Percentiles rank a stretch among this genome's conserved stretches.
These are phyloP conservation scores for Kuraishia piskuri DNA, from an alignment of 805 yeast genomes.

Conservation along the genomic window DNA sequence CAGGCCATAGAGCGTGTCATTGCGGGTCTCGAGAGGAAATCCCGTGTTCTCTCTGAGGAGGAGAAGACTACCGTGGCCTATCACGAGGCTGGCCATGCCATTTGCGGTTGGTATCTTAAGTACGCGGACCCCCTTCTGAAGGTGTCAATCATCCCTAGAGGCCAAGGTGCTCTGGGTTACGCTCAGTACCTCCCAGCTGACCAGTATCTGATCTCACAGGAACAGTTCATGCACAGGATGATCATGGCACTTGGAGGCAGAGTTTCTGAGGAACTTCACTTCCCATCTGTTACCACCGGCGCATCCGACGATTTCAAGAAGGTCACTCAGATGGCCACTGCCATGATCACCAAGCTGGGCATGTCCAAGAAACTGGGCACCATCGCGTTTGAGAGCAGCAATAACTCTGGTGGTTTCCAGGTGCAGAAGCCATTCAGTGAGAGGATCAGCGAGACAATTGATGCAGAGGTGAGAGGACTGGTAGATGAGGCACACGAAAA, in stretches of 20 bases:
- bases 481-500: constrained; percentile 66
- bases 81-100: constrained; percentile 99
- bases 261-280: constrained; percentile 90
- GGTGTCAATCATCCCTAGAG: constrained; percentile 95
- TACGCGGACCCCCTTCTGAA: constrained; percentile 90
- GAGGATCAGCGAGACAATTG: constrained; percentile 73
- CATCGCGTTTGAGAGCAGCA: constrained; percentile 64
- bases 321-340: constrained; percentile 86
- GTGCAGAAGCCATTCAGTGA: constrained; percentile 77
- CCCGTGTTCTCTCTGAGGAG: constrained; percentile 72
- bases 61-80: constrained; percentile 90
- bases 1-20: constrained; percentile 95
- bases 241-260: constrained; percentile 97
- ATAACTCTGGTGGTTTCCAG: constrained; percentile 48
- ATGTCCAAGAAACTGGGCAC: constrained; percentile 88
- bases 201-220: constrained; percentile 64
- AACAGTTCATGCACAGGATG: constrained; percentile 84
- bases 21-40: constrained; percentile 91
- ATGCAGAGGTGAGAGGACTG: constrained; percentile 71
- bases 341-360: constrained; percentile 89
- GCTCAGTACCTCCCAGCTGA: constrained; percentile 97
- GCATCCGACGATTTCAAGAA: constrained; percentile 96
- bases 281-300: constrained; percentile 88
- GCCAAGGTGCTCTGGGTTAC: constrained; percentile 94
- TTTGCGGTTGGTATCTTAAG: constrained; percentile 93